Conservation (phyloP, 805 yeast species). For the Metschnikowia koreensis region DNA sequence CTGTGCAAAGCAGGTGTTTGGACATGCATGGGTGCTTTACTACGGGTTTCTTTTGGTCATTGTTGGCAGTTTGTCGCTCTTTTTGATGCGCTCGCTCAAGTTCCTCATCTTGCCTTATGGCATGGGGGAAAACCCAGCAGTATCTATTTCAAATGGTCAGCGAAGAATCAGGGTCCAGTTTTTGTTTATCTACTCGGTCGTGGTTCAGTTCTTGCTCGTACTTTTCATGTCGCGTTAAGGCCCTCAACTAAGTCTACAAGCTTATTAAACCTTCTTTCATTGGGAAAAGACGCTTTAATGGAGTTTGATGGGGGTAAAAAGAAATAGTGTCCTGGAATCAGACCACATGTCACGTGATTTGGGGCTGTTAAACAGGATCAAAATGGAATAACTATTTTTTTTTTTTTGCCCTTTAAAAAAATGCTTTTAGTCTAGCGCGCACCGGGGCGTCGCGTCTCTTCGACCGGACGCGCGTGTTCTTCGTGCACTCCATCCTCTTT, state of each 20-base stretch:
- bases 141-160: constrained; percentile 61
- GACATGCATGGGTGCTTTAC: constrained; percentile 31
- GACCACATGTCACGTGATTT: too few species aligned
- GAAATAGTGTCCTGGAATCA: too few species aligned
- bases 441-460: too few species aligned
- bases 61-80: constrained; percentile 49
- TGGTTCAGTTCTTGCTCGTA: constrained; percentile 72
- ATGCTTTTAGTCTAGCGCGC: too few species aligned
- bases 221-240: constrained; percentile 53
- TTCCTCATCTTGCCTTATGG: constrained; percentile 61
- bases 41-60: constrained; percentile 35
- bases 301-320: too few species aligned
- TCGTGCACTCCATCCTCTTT: too few species aligned
- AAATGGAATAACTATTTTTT: too few species aligned
- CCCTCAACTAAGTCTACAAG: neutral
- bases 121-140: constrained; percentile 42
- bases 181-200: constrained; percentile 77
- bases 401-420: too few species aligned
- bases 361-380: too few species aligned
- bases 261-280: too few species aligned
- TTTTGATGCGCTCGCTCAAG: constrained; percentile 66
- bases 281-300: too few species aligned
- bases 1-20: constrained; percentile 48
- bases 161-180: constrained; percentile 84
- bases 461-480: too few species aligned